phyloP scores from a whole-genome alignment of 805 yeast genomes.

The Nakazawaea sp. region DNA sequence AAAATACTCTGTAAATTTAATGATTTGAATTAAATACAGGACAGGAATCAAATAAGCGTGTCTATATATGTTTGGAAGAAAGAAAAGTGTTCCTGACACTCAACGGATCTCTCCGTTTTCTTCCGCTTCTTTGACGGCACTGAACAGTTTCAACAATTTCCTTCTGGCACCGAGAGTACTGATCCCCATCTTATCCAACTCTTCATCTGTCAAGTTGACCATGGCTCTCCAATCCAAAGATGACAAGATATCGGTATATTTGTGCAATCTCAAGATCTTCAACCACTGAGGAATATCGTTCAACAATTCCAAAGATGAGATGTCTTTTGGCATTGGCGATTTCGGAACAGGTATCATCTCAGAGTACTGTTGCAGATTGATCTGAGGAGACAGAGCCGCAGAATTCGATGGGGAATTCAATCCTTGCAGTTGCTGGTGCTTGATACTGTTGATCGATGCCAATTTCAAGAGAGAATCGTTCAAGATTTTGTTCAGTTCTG shows the following conservation, averaged over 20 bases:
- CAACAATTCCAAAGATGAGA: constrained; percentile 48
- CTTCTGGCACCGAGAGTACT: constrained; percentile 94
- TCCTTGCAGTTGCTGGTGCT: constrained; percentile 11
- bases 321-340: constrained; percentile 41
- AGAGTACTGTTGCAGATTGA: background rate
- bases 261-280: constrained; percentile 82
- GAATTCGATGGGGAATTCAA: background rate
- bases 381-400: constrained; percentile 1
- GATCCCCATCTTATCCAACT: constrained; percentile 75
- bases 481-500: constrained; percentile 3
- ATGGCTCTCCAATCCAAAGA: constrained; percentile 74
- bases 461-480: constrained; percentile 7
- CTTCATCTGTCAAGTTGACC: constrained; percentile 60
- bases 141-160: constrained; percentile 87
- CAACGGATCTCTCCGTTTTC: constrained; percentile 7
- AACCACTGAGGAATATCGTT: constrained; percentile 89
- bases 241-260: constrained; percentile 81
- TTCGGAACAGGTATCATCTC: constrained; percentile 16
- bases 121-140: constrained; percentile 56
- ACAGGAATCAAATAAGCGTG: no score
- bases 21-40: no score
- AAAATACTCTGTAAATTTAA: no score
- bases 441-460: constrained; percentile 9
- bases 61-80: background rate
- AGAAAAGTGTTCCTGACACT: constrained; percentile 6